phyloP scores from a whole-genome alignment of 495 filamentous ascomycete species.

The Hyaloscypha bicolor region DNA sequence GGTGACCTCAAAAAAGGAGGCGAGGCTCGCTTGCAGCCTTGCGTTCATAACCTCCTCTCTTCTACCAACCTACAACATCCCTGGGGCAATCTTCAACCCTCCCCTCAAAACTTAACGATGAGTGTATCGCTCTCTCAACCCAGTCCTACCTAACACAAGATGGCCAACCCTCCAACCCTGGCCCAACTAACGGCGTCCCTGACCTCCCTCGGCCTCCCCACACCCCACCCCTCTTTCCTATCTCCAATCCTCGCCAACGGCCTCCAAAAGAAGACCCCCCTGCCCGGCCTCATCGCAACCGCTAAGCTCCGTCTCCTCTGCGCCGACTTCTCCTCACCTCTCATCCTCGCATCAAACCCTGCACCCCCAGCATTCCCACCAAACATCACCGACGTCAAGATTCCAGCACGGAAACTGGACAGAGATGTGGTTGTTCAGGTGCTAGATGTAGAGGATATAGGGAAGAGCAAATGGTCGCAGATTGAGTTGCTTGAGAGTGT shows the following conservation, averaged over 20 bases:
- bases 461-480: constrained; percentile 76
- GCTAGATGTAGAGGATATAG: constrained; percentile 80
- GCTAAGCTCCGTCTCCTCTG: constrained; percentile 79
- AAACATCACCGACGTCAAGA: constrained; percentile 35
- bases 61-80: background rate
- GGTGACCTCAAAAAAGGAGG: background rate
- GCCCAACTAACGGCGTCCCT: constrained; percentile 38
- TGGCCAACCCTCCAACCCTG: constrained; percentile 11
- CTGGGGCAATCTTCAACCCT: background rate
- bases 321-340: constrained; percentile 69
- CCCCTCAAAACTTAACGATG: background rate
- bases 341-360: constrained; percentile 44
- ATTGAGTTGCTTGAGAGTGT: constrained; percentile 82
- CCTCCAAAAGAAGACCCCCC: constrained; percentile 55
- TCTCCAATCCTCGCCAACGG: constrained; percentile 37
- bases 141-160: background rate
- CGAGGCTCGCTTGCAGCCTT: constrained; percentile 6
- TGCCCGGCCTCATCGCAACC: constrained; percentile 74
- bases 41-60: background rate
- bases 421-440: constrained; percentile 75
- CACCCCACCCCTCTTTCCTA: constrained; percentile 34
- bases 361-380: constrained; percentile 40
- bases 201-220: constrained; percentile 29
- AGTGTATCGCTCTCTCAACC: background rate
- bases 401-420: background rate